Evolutionary conservation across 2,329 filamentous ascomycete species (phyloP).

Genomic region (Emmonsiellopsis sp.): DNA sequence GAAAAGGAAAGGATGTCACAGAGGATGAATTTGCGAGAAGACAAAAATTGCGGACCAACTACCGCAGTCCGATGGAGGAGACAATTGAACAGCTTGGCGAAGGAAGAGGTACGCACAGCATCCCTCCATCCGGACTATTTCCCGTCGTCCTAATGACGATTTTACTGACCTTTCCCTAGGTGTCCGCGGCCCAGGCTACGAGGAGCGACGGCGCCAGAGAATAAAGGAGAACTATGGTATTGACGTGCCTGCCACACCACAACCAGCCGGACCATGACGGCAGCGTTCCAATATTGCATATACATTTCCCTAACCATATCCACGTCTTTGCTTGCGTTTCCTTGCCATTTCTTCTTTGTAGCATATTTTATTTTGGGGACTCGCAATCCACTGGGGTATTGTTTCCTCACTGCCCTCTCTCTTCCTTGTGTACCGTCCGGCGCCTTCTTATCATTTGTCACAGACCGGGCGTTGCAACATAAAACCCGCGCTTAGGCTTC

Average conservation of each 20-base stretch:
- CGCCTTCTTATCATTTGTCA: too few species aligned
- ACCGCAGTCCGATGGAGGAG: slow-evolving; percentile 66
- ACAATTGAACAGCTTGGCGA: slow-evolving; percentile 75
- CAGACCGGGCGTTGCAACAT: too few species aligned
- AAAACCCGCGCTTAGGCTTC: too few species aligned
- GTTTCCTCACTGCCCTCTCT: background rate
- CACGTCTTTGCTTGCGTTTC: slow-evolving; percentile 6
- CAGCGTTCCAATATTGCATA: slow-evolving; percentile 5
- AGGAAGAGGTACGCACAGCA: slow-evolving; percentile 59
- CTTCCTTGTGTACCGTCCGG: too few species aligned
- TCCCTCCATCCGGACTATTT: background rate
- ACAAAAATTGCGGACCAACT: slow-evolving; percentile 62
- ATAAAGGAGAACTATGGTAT: slow-evolving; percentile 82
- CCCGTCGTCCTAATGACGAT: background rate
- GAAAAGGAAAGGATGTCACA: slow-evolving; percentile 44
- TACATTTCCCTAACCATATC: slow-evolving; percentile 1
- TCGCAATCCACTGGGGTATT: background rate
- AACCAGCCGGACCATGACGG: slow-evolving; percentile 30
- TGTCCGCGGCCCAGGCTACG: slow-evolving; percentile 71
- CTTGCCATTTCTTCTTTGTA: slow-evolving; percentile 12
- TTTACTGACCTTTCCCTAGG: slow-evolving; percentile 40
- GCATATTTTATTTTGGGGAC: slow-evolving; percentile 1
- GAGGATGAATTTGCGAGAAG: slow-evolving; percentile 69
- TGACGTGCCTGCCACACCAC: slow-evolving; percentile 60
- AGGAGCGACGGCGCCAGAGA: slow-evolving; percentile 70